Conservation (phyloP, 169 alveolate genomes). For the Eimeria maxima region DNA sequence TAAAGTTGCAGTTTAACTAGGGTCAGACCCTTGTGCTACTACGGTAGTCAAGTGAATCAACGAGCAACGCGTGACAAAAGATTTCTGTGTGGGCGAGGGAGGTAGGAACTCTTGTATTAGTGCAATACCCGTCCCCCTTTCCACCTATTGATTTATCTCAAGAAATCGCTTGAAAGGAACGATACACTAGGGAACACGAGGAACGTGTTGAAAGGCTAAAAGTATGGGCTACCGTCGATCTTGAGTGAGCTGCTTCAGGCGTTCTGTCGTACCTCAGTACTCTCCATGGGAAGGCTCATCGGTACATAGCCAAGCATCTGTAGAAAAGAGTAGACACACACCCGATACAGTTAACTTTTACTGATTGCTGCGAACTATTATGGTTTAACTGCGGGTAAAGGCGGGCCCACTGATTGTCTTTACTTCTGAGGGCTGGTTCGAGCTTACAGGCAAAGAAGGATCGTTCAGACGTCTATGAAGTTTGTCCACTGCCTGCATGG, state of each 20-base stretch:
- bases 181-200: background rate
- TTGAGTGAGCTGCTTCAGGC: background rate
- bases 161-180: background rate
- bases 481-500: conserved; percentile 42
- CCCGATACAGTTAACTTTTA: background rate
- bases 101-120: background rate
- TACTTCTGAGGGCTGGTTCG: background rate
- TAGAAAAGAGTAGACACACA: background rate
- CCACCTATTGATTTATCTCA: background rate
- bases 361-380: background rate
- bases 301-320: conserved; percentile 74
- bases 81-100: background rate
- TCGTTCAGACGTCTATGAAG: background rate
- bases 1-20: background rate
- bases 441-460: conserved; percentile 34
- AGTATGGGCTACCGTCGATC: background rate
- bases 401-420: background rate
- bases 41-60: background rate
- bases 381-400: background rate
- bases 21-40: background rate
- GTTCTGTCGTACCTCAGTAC: background rate
- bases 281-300: conserved; percentile 23
- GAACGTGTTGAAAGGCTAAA: background rate
- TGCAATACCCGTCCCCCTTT: background rate
- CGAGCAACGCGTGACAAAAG: background rate